Percentiles rank a stretch among this genome's conserved stretches.
phyloP scores from a whole-genome alignment of 768 basidiomycete genomes.

The Panaeolus papilionaceus region DNA sequence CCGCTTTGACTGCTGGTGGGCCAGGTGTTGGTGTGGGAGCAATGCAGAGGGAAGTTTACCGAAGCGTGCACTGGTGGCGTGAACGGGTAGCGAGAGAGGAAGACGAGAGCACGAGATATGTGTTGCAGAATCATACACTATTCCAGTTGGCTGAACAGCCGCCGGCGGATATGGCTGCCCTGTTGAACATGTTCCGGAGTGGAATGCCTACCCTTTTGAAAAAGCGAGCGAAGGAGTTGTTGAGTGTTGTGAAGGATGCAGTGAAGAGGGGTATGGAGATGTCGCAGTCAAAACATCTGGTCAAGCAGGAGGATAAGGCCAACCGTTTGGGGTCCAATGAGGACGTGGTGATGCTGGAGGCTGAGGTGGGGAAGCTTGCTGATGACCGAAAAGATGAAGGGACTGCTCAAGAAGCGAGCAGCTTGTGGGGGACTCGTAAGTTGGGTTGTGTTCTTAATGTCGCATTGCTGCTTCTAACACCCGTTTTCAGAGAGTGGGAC shows the following conservation, averaged over 20 bases:
- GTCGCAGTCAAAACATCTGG: constrained; percentile 16
- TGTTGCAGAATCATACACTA: constrained; percentile 76
- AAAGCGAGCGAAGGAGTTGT: constrained; percentile 65
- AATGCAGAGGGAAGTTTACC: constrained; percentile 69
- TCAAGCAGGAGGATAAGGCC: constrained; percentile 19
- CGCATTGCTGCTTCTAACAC: constrained; percentile 8
- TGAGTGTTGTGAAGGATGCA: constrained; percentile 63
- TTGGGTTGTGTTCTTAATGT: constrained; percentile 9
- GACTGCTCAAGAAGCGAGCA: constrained; percentile 19
- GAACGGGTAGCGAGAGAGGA: constrained; percentile 79
- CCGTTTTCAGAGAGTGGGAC: constrained; percentile 6
- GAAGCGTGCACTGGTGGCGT: constrained; percentile 81
- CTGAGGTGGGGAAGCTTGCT: constrained; percentile 27
- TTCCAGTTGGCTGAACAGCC: constrained; percentile 76
- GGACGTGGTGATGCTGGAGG: constrained; percentile 30
- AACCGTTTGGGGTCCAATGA: constrained; percentile 2
- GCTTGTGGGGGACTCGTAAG: constrained; percentile 40
- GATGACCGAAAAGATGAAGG: constrained; percentile 20
- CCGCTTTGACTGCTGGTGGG: constrained; percentile 46
- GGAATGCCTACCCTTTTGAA: constrained; percentile 67
- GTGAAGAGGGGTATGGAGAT: constrained; percentile 40
- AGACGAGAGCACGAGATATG: constrained; percentile 87
- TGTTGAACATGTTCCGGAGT: constrained; percentile 64
- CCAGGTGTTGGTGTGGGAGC: constrained; percentile 41
- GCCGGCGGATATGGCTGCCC: constrained; percentile 67